Base-by-base conservation (phyloP, 2,329 filamentous ascomycete genomes). In the Aspergillus sp. region DNA sequence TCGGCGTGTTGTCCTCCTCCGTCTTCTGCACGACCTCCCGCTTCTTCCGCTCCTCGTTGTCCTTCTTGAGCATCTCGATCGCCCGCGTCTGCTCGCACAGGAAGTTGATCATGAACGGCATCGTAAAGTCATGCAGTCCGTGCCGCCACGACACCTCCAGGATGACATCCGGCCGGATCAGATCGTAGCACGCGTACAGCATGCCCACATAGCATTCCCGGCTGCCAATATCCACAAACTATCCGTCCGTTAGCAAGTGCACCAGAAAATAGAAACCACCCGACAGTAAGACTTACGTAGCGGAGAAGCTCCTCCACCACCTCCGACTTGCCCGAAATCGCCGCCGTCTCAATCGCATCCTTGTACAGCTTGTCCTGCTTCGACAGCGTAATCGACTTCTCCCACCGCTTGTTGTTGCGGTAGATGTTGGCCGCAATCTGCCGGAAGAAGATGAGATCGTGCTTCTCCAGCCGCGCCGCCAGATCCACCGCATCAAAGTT, bases 51-150 rank as follows among this genome's bases (percentile, higher is more conserved):
- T 92, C 89, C 74, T 99, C 95, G 69, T 97, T 99, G 76, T 99
- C 95, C 57, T 90, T 89, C 81, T 95, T 96, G 56, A 99, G 83
- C 54, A 81, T 72, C 54, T 91, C 85, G 62, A 99, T 88, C 52
- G 95, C 88, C 61, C 88, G 86, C 36, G 90, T 91, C 76, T 97
- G 92, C 74, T 96, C 91, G 63, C 87, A 85, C 58, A 99, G 81
- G 79, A 95, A 88, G 79, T 97, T 99, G 83, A 99, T 97, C 91
- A 99, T 95, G 81, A 96, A 99, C 16, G 94, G 94, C 95, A 99
- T 99, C 45, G 92, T 96, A 77, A 96, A 99, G 78, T 99, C 94
- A 65, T 87, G 86, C 36, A 99, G 87, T 55, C 91, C 91, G 70
- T 96, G 82, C 64, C 94, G 93, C 94, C 94, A 99, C 54, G 94